Base-by-base conservation (phyloP, 805 yeast species). In the Saccharomycopsis amapae region DNA sequence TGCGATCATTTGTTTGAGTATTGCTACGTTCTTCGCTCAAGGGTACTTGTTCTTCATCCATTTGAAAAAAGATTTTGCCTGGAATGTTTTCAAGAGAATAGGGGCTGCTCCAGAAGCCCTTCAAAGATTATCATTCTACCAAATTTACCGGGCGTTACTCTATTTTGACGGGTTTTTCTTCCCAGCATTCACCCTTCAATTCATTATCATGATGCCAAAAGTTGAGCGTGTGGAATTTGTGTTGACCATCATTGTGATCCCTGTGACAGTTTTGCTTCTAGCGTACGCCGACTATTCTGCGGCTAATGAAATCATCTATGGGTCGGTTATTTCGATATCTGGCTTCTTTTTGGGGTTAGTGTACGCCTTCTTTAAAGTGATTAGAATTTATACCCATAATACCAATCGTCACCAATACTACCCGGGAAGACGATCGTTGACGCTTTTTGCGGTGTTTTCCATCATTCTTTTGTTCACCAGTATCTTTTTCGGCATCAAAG, bases 181-280 rank as follows among this genome's bases (percentile, higher is more conserved):
- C 45, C 52, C 66, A 17, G 72, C 67, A 1, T 68, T 67, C 55
- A 66, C 71, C 4, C 58, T 67, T 9, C 72, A 68, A 49, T 68
- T 65, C 48, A 51, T 67, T 15, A 68, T 65, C 22, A 67, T 67
- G 44, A 67, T 68, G 68, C 58, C 67, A 10, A 48, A 53, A 18
- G 55, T 63, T 19, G 56, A 53, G 40, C 62, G 65, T 4, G 56
- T 52, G 4, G 72, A 68, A 51, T 66, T 67, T 50, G 67, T 64
- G n/a, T 51, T 68, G 24, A 68, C 72, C 0, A 57, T 64, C 19
- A 53, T 60, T 35, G 67, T 67, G 38, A 55, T 67, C 17, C 71
- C 72, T 3, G 51, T 40, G 6, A 24, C 44, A 7, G 10, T 66
- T 1, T 19, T 66, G 3, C 43, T 67, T 6, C 56, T 68, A 26